Percentiles rank a stretch among this genome's conserved stretches.
Evolutionary conservation across 805 yeast genomes (phyloP).

Genomic region (Cyberlindnera euphorbiiphila): DNA sequence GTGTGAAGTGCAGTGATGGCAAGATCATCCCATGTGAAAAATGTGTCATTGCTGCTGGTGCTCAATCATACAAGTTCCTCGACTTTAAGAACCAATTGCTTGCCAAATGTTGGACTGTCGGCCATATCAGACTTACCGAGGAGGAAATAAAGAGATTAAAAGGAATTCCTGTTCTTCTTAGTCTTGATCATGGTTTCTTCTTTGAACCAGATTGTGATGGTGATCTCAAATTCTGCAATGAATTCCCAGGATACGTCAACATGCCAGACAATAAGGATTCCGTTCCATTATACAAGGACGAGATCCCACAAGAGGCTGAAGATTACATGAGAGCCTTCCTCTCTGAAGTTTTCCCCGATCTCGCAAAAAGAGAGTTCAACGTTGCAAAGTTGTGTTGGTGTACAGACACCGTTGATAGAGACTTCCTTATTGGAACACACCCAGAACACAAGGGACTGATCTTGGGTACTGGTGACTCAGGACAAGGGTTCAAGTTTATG

Average conservation of each 20-base stretch:
- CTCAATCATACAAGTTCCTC: constrained; percentile 32
- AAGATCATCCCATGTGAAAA: constrained; percentile 25
- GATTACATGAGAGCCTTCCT: constrained; percentile 32
- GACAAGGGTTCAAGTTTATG: constrained; percentile 36
- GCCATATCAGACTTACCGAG: constrained; percentile 34
- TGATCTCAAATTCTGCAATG: constrained; percentile 37
- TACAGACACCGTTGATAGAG: constrained; percentile 34
- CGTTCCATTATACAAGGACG: constrained; percentile 29
- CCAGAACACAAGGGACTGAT: constrained; percentile 28
- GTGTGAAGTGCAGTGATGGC: constrained; percentile 31
- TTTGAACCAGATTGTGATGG: constrained; percentile 38
- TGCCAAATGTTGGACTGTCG: constrained; percentile 41
- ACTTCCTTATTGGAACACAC: constrained; percentile 30
- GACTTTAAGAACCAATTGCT: constrained; percentile 35
- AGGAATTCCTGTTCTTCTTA: constrained; percentile 35
- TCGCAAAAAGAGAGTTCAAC: constrained; percentile 30
- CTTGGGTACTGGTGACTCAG: constrained; percentile 36
- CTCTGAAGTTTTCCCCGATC: constrained; percentile 31
- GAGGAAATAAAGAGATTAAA: constrained; percentile 32
- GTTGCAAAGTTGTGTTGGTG: constrained; percentile 35
- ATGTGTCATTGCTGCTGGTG: constrained; percentile 38
- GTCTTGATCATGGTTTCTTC: constrained; percentile 37
- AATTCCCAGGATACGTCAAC: constrained; percentile 37
- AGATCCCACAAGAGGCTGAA: constrained; percentile 34
- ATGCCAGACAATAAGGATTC: constrained; percentile 20